phyloP scores from a whole-genome alignment of 441 rosid genomes.

The Erodium texanum region DNA sequence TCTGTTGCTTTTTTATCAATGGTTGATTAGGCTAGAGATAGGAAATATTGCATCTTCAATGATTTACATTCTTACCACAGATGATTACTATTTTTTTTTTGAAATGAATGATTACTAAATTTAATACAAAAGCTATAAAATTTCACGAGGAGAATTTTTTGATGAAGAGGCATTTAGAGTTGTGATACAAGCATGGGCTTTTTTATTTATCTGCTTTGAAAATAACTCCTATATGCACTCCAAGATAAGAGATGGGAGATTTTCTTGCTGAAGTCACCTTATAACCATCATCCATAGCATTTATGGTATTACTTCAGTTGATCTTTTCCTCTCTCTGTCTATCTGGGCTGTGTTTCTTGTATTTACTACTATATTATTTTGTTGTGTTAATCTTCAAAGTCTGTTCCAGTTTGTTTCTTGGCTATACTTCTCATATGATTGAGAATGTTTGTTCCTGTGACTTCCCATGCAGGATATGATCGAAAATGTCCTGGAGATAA shows the following conservation, averaged over 20 bases:
- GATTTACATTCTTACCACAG: too few species aligned
- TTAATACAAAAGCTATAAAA: too few species aligned
- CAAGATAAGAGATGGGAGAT: background rate
- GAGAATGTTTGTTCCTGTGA: background rate
- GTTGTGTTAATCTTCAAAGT: slow-evolving; percentile 5
- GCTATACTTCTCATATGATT: slow-evolving; percentile 15
- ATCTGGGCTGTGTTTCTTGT: background rate
- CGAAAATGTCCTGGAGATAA: slow-evolving; percentile 96
- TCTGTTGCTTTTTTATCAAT: too few species aligned
- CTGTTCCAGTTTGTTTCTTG: slow-evolving; percentile 12
- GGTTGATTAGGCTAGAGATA: too few species aligned
- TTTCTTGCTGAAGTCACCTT: background rate
- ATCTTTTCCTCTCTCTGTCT: background rate
- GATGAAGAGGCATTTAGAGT: background rate
- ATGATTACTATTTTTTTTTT: too few species aligned
- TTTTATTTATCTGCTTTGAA: background rate
- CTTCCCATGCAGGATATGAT: slow-evolving; percentile 79
- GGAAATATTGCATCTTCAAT: too few species aligned
- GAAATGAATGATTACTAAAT: too few species aligned
- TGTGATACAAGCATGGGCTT: background rate
- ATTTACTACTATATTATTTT: background rate
- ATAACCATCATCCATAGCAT: background rate
- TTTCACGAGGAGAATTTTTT: background rate
- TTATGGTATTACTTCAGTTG: background rate
- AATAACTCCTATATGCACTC: background rate